These are phyloP conservation scores for Termitomyces sp. DNA, from an alignment of 768 basidiomycete genomes.

Conservation along the genomic window DNA sequence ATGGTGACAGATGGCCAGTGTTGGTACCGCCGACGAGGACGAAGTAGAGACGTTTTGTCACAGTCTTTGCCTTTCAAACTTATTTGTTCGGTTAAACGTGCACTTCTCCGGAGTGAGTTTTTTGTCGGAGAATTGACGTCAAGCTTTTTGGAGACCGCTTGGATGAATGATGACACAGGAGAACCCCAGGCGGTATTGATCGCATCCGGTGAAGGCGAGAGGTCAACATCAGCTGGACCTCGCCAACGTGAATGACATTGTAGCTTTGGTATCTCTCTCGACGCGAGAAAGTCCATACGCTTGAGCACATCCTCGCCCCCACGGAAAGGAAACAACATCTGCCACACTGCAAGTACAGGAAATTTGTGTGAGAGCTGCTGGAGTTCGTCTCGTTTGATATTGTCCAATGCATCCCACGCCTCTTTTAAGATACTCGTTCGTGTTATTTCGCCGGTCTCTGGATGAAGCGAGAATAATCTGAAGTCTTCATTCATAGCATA, in stretches of 20 bases:
- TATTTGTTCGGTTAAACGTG: not conserved
- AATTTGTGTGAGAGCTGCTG: not conserved
- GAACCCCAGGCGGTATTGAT: not conserved
- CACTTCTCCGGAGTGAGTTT: not conserved
- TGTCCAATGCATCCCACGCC: constrained; percentile 1
- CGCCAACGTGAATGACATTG: not conserved
- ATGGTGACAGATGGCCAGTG: not conserved
- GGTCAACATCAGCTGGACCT: not conserved
- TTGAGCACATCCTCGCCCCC: constrained; percentile 1
- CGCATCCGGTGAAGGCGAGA: not conserved
- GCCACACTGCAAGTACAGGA: constrained; percentile 8
- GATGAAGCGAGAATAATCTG: not conserved
- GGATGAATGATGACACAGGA: not conserved
- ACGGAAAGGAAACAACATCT: constrained; percentile 2
- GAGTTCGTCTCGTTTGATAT: not conserved
- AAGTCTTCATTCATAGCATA: constrained; percentile 6
- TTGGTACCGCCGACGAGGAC: not conserved
- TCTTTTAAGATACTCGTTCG: not conserved
- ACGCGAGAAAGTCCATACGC: not conserved
- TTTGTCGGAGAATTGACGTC: not conserved
- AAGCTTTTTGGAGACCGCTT: not conserved
- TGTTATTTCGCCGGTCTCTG: not conserved
- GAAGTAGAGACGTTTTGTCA: not conserved
- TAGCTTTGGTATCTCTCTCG: not conserved
- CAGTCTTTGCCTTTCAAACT: not conserved